A percentile compares a stretch with the other conserved stretches of the same genome.
phyloP scores from a whole-genome alignment of 2,329 filamentous ascomycete species.

The Stylonectria norvegica region DNA sequence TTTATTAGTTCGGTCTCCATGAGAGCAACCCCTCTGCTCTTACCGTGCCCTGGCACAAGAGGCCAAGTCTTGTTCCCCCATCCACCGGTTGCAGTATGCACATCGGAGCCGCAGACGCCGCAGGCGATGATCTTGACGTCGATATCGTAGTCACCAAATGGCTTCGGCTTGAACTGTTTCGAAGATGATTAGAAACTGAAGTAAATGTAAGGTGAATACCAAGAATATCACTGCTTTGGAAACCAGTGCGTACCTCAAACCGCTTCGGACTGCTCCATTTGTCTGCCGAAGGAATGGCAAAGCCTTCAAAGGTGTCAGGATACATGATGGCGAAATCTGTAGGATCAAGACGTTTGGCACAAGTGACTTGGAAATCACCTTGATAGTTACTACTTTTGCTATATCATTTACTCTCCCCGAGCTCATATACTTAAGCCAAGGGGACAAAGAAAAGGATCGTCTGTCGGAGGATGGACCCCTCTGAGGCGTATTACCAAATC shows the following conservation, averaged over 20 bases:
- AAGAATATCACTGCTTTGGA: too few relatives aligned
- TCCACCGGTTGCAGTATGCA: slow-evolving; percentile 54
- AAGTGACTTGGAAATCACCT: too few relatives aligned
- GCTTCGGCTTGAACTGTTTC: slow-evolving; percentile 61
- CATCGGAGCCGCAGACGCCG: slow-evolving; percentile 58
- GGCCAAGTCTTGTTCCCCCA: slow-evolving; percentile 47
- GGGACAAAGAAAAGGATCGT: not conserved
- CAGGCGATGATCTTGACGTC: slow-evolving; percentile 70
- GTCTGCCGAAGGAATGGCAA: slow-evolving; percentile 12
- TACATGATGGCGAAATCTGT: slow-evolving; percentile 7
- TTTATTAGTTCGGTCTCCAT: not conserved
- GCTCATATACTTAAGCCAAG: not conserved
- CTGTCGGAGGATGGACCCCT: not conserved
- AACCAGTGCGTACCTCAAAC: slow-evolving; percentile 11
- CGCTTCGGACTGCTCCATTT: slow-evolving; percentile 16
- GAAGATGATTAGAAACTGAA: not conserved
- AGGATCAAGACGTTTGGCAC: too few relatives aligned
- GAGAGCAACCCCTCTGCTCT: slow-evolving; percentile 23
- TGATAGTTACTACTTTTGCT: not conserved
- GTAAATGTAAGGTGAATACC: not conserved
- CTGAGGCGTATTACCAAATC: too few relatives aligned
- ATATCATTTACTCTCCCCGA: not conserved
- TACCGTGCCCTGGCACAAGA: slow-evolving; percentile 51
- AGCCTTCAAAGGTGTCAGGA: slow-evolving; percentile 31
- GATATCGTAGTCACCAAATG: slow-evolving; percentile 66